These are phyloP conservation scores for Zygosaccharomyces sapae DNA, from an alignment of 1,139 yeast species.

Conservation along the genomic window DNA sequence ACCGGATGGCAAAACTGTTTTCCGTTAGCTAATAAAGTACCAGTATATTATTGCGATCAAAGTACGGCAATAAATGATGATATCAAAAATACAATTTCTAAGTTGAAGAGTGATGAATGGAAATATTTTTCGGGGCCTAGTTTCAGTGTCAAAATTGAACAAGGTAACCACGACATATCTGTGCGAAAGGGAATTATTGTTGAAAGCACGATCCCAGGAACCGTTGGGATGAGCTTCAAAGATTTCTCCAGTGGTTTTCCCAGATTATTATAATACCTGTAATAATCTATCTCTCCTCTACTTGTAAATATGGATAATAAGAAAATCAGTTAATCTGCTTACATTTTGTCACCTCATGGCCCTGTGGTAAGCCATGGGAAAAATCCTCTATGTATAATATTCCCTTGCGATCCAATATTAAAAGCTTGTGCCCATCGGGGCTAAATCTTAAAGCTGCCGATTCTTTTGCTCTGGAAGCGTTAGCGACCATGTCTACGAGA, in stretches of 20 bases:
- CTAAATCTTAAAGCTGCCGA: slow-evolving; percentile 75
- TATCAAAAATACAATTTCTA: slow-evolving; percentile 21
- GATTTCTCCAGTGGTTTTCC: slow-evolving; percentile 49
- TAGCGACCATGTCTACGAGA: slow-evolving; percentile 70
- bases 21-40: slow-evolving; percentile 11
- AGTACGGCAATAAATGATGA: slow-evolving; percentile 20
- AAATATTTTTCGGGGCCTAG: slow-evolving; percentile 31
- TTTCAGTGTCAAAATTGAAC: slow-evolving; percentile 22
- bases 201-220: slow-evolving; percentile 17
- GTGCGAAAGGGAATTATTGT: slow-evolving; percentile 31
- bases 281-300: not conserved
- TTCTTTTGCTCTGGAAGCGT: slow-evolving; percentile 62
- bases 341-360: slow-evolving; percentile 74
- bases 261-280: slow-evolving; percentile 34
- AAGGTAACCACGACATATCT: slow-evolving; percentile 19
- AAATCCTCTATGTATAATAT: slow-evolving; percentile 74
- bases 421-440: slow-evolving; percentile 74
- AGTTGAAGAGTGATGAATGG: slow-evolving; percentile 30
- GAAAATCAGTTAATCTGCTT: slow-evolving; percentile 44
- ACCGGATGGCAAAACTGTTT: slow-evolving; percentile 24
- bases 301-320: not conserved
- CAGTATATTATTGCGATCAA: slow-evolving; percentile 30
- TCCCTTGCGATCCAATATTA: slow-evolving; percentile 77
- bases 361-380: slow-evolving; percentile 77
- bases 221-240: slow-evolving; percentile 43